Base-by-base conservation (phyloP, 139 green algal species). In the Tetradesmus obliquus region DNA sequence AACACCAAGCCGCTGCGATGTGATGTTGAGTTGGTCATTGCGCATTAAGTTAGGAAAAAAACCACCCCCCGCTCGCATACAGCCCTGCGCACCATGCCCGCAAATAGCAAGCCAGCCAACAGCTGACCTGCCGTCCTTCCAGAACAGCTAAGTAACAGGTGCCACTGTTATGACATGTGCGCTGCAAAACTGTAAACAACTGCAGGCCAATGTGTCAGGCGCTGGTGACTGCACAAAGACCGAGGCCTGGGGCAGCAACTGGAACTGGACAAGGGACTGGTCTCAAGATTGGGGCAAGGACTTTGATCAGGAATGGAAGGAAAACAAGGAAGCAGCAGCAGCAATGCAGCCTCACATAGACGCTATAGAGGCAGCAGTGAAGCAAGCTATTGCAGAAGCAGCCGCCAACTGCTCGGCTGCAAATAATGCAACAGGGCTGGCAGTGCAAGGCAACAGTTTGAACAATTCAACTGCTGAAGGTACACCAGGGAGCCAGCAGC, bases 251-350 rank as follows among this genome's bases (percentile, higher is more conserved):
- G 86, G 86, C 10, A 84, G 66, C 51, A 84, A 84, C 4, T 90
- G 86, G 86, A 24, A 83, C 17, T 90, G 86, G 86, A 55, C 22
- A 4, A 74, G 57, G 55, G 86, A 90, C 76, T 90, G 86, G 86
- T 90, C 86, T 5, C 5, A 60, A 7, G 69, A 90, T 22, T 90
- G 86, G 86, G 86, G 86, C 55, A 90, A 90, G 22, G 86, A 90
- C 5, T 90, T 90, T 72, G 86, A 90, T 45, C 3, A 57, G 20
- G 86, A 90, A 24, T 90, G 86, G 86, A 20, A 69, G 22, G 69
- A 90, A 0, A 90, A 90, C n/a, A 71, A 74, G 53, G 15, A 90
- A 83, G 86, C 80, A 15, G 86, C 86, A 54, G 86, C 54, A 55
- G 54, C 5, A 22, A 84, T 90, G 53, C 60, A 90, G 45, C 53